phyloP scores from a whole-genome alignment of 2,329 filamentous ascomycete genomes.

The Talaromyces sp. region DNA sequence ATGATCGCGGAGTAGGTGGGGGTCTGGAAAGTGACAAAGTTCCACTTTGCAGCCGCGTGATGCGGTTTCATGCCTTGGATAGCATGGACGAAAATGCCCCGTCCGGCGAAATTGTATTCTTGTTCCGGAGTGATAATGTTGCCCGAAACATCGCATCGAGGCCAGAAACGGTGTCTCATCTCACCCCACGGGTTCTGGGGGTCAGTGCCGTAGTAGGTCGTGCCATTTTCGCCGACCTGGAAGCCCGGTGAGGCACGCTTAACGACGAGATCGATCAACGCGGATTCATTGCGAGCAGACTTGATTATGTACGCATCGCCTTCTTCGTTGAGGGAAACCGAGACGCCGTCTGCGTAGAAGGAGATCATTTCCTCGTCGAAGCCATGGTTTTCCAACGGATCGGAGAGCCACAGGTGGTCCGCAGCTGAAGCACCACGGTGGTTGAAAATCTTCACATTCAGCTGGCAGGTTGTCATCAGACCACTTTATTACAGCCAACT shows the following conservation, averaged over 20 bases:
- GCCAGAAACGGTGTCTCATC: not conserved
- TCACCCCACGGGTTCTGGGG: not conserved
- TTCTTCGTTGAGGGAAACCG: not conserved
- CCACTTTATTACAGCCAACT: not conserved
- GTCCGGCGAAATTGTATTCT: not conserved
- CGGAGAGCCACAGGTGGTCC: not conserved
- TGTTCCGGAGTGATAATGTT: not conserved
- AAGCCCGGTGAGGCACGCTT: not conserved
- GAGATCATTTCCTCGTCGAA: not conserved
- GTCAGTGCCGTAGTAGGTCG: not conserved
- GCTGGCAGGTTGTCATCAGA: not conserved
- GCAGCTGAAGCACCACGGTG: not conserved
- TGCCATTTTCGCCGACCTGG: not conserved
- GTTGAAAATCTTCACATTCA: conserved; percentile 1
- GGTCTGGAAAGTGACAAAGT: not conserved
- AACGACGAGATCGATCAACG: not conserved
- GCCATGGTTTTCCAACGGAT: not conserved
- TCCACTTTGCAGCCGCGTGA: not conserved
- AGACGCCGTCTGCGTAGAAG: not conserved
- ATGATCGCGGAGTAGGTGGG: not conserved
- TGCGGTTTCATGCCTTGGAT: not conserved
- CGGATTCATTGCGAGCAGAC: not conserved
- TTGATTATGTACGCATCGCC: not conserved
- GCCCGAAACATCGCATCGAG: not conserved
- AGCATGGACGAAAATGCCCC: not conserved